Percentiles rank a stretch among this genome's conserved stretches.
phyloP scores from a whole-genome alignment of 2,329 filamentous ascomycete species.

The Verruconis gallopava region DNA sequence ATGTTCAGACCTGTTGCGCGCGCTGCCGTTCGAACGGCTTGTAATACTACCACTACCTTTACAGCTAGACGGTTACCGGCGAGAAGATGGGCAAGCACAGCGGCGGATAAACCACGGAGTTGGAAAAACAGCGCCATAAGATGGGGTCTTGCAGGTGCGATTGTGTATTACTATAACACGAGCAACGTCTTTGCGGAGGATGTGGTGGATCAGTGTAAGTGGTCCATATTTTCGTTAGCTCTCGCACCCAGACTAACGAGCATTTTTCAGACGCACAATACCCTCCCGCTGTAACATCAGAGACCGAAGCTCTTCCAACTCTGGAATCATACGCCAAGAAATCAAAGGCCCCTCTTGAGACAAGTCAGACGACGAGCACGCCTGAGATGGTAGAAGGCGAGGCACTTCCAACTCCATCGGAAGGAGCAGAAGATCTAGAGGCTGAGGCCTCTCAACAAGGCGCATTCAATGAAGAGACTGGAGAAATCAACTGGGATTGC shows the following conservation, averaged over 20 bases:
- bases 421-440: constrained; percentile 48
- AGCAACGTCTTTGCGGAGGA: constrained; percentile 79
- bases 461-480: constrained; percentile 95
- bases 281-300: constrained; percentile 27
- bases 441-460: constrained; percentile 76
- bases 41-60: background rate
- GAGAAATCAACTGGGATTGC: constrained; percentile 99
- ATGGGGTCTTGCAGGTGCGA: constrained; percentile 62
- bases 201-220: constrained; percentile 11
- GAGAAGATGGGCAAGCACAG: background rate
- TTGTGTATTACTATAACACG: constrained; percentile 91
- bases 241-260: background rate
- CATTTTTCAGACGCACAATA: constrained; percentile 11
- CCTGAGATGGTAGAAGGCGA: constrained; percentile 12
- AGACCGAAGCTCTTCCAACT: constrained; percentile 27
- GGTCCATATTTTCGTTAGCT: constrained; percentile 14
- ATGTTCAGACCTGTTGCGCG: background rate
- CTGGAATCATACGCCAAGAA: constrained; percentile 24
- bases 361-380: background rate
- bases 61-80: background rate
- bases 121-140: constrained; percentile 68
- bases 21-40: background rate
- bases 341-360: background rate
- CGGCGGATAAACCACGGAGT: constrained; percentile 32
- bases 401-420: constrained; percentile 12